These are phyloP conservation scores for Colletotrichum sp. DNA, from an alignment of 2,329 filamentous ascomycete species.

Conservation along the genomic window DNA sequence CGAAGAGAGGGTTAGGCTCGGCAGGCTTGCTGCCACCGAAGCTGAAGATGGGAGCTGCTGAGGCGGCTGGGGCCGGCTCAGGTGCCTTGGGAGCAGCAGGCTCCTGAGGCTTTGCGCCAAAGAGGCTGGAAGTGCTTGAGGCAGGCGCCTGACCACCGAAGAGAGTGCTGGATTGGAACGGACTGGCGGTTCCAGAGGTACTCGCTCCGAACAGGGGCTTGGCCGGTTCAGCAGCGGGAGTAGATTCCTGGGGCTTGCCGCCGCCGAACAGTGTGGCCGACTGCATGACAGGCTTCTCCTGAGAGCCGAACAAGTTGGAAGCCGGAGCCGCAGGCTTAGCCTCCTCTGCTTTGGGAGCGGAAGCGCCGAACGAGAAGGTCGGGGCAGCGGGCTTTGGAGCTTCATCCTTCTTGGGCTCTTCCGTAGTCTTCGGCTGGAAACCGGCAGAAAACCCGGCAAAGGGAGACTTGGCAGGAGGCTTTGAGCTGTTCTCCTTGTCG, in stretches of 20 bases:
- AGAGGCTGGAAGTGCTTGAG: constrained; percentile 28
- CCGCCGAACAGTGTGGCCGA: constrained; percentile 44
- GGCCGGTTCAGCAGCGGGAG: constrained; percentile 27
- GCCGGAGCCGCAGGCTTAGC: constrained; percentile 23
- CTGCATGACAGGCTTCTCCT: constrained; percentile 26
- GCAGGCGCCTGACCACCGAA: constrained; percentile 27
- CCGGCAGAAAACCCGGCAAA: constrained; percentile 29
- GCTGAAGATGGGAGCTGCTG: constrained; percentile 34
- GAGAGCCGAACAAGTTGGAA: constrained; percentile 27
- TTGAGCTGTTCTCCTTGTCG: constrained; percentile 49
- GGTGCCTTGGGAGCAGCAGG: not conserved
- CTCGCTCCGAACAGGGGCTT: constrained; percentile 29
- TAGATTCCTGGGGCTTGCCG: constrained; percentile 33
- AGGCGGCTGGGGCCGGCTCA: not conserved
- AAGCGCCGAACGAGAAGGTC: constrained; percentile 18
- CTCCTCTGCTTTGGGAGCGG: constrained; percentile 17
- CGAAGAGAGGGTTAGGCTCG: constrained; percentile 41
- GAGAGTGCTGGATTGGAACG: constrained; percentile 18
- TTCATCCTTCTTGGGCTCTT: constrained; percentile 25
- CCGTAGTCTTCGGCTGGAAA: constrained; percentile 34
- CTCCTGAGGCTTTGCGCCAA: constrained; percentile 26
- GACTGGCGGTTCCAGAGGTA: constrained; percentile 8
- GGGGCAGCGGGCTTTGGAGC: constrained; percentile 13
- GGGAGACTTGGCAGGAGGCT: constrained; percentile 35
- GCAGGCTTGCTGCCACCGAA: constrained; percentile 35